Percentiles rank a stretch among this genome's conserved stretches.
These are phyloP conservation scores for Fusarium napiforme DNA, from an alignment of 2,329 filamentous ascomycete genomes.

Conservation along the genomic window DNA sequence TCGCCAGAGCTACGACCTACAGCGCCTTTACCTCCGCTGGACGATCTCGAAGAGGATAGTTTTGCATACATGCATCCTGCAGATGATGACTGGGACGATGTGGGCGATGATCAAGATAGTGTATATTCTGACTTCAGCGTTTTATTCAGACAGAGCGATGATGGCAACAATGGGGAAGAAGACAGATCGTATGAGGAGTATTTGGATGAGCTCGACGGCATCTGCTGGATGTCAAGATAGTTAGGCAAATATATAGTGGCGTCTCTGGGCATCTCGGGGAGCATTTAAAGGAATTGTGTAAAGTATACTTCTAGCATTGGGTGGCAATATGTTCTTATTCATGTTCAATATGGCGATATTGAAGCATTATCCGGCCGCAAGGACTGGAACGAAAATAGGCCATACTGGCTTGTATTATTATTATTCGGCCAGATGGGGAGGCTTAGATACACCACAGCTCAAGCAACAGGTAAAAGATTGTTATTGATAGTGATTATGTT, in stretches of 20 bases:
- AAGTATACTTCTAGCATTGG: slow-evolving; percentile 23
- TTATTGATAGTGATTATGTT: neutral
- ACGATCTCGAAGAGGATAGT: slow-evolving; percentile 58
- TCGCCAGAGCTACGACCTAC: slow-evolving; percentile 50
- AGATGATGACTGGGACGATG: slow-evolving; percentile 57
- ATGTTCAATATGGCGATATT: slow-evolving; percentile 12
- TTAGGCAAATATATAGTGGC: neutral
- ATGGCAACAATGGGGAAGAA: slow-evolving; percentile 43
- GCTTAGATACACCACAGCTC: slow-evolving; percentile 9
- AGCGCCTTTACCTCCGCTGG: slow-evolving; percentile 34
- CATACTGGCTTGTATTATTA: neutral
- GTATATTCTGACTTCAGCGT: slow-evolving; percentile 67
- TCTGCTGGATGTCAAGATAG: slow-evolving; percentile 56
- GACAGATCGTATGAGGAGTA: slow-evolving; percentile 64
- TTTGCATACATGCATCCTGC: slow-evolving; percentile 60
- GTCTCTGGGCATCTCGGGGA: slow-evolving; percentile 8
- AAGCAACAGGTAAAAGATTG: slow-evolving; percentile 1
- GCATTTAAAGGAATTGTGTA: slow-evolving; percentile 17
- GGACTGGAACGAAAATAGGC: neutral
- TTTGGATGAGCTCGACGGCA: slow-evolving; percentile 66
- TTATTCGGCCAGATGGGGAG: neutral
- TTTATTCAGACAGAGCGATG: slow-evolving; percentile 56
- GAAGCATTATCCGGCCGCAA: slow-evolving; percentile 2
- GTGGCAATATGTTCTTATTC: slow-evolving; percentile 10
- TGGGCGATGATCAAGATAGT: slow-evolving; percentile 57